Base-by-base conservation (phyloP, 345 rosid species). In the Populus alba region DNA sequence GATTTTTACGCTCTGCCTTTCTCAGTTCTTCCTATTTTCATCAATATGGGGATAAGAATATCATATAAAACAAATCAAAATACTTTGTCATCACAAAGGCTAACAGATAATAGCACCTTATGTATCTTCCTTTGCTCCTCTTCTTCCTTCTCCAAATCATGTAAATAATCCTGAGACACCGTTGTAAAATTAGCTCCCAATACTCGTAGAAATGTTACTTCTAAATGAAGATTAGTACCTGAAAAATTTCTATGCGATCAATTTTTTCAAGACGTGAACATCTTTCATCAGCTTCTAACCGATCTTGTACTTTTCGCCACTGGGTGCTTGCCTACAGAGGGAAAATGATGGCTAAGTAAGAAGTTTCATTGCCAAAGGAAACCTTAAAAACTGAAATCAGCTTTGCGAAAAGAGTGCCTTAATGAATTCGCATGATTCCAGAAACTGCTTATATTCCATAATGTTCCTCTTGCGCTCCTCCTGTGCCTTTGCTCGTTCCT, bases 281-380 rank as follows among this genome's bases (percentile, higher is more conserved):
- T 81, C 98, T 89, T 82, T 90, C 98, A 85, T 94, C 97, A 66
- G 90, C 87, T 89, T 91, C 99, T 85, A 96, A 86, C 59, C 90
- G 94, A 68, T 91, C 94, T 81, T 96, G 98, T 86, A 96, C 92
- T 87, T 96, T 96, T 76, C 98, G 91, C 99, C 99, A 96, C 78
- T 96, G 99, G 82, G 89, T 96, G 82, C 78, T 89, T 74, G 97
- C 91, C 99, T 96, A 80, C 68, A 77, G 70, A 78, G 29, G 22
- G 77, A 35, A 73, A 53, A 55, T 11, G 62, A 74, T 45, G 39
- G 69, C 39, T 22, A 68, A 49, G 79, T 77, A 73, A 76, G 15
- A 83, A 83, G 53, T 72, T 66, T 38, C 57, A 55, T 35, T 67
- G 47, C 29, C 77, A 38, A 69, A 62, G 16, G 74, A 71, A 76